phyloP scores from a whole-genome alignment of 208 protist species.

The Trypanosoma congolense region DNA sequence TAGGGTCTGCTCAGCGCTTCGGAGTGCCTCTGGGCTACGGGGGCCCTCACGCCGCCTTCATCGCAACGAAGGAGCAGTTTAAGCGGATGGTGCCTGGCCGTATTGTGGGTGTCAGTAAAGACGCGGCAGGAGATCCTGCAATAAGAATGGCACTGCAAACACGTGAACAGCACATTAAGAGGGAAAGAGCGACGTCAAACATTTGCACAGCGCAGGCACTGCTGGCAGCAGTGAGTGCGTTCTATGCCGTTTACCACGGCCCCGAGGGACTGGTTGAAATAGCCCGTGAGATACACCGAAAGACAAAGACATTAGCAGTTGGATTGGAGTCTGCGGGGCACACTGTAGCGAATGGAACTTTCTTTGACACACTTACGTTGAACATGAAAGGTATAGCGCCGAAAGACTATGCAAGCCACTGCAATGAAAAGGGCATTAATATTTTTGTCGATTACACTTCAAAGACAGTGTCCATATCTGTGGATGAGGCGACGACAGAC shows the following conservation, averaged over 20 bases:
- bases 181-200: slow-evolving; percentile 94
- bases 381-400: slow-evolving; percentile 36
- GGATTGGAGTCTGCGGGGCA: slow-evolving; percentile 81
- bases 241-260: slow-evolving; percentile 98
- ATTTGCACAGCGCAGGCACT: slow-evolving; percentile 98
- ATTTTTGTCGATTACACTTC: slow-evolving; percentile 60
- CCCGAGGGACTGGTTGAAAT: slow-evolving; percentile 93
- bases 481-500: slow-evolving; percentile 92
- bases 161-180: slow-evolving; percentile 98
- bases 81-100: slow-evolving; percentile 92
- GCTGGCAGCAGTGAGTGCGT: slow-evolving; percentile 94
- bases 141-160: slow-evolving; percentile 97
- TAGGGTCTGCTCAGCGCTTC: slow-evolving; percentile 94
- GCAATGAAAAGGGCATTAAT: slow-evolving; percentile 88
- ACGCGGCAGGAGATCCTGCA: slow-evolving; percentile 83
- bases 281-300: slow-evolving; percentile 82
- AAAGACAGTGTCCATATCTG: slow-evolving; percentile 70
- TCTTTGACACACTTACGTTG: slow-evolving; percentile 91
- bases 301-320: slow-evolving; percentile 73
- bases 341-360: slow-evolving; percentile 45
- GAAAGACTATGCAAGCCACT: slow-evolving; percentile 50
- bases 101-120: slow-evolving; percentile 95
- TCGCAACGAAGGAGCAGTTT: slow-evolving; percentile 86
- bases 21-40: slow-evolving; percentile 94
- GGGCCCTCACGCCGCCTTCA: slow-evolving; percentile 97